phyloP scores from a whole-genome alignment of 2,329 filamentous ascomycete genomes.

The Microdochium bolleyi region DNA sequence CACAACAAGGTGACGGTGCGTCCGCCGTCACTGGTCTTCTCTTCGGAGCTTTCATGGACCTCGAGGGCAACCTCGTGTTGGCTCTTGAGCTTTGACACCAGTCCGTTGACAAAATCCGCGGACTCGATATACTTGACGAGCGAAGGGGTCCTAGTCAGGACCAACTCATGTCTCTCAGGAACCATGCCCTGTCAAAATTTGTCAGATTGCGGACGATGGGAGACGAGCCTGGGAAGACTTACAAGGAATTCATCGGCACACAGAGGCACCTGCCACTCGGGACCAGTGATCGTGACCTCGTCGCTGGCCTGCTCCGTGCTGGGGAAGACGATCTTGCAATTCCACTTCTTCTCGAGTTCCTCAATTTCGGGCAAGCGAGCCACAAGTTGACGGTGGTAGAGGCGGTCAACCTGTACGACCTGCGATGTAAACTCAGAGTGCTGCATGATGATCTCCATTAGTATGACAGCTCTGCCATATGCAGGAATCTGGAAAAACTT shows the following conservation, averaged over 20 bases:
- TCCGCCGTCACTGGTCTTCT: constrained; percentile 47
- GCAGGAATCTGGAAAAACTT: constrained; percentile 25
- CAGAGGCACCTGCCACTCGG: constrained; percentile 96
- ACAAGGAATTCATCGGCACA: constrained; percentile 92
- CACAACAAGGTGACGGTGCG: constrained; percentile 60
- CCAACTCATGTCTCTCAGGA: constrained; percentile 87
- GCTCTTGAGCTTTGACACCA: constrained; percentile 75
- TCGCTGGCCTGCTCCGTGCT: constrained; percentile 97
- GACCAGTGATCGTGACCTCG: constrained; percentile 88
- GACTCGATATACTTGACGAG: constrained; percentile 78
- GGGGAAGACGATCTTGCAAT: constrained; percentile 98
- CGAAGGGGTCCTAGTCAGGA: constrained; percentile 68
- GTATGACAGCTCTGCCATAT: not conserved
- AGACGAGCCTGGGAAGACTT: constrained; percentile 18
- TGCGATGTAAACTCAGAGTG: constrained; percentile 97
- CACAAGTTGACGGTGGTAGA: constrained; percentile 93
- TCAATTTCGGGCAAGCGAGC: constrained; percentile 83
- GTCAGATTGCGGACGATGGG: constrained; percentile 18
- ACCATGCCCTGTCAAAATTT: constrained; percentile 68
- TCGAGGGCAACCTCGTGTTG: constrained; percentile 89
- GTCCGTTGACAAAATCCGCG: constrained; percentile 69
- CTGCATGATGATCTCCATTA: constrained; percentile 30
- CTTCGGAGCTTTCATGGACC: constrained; percentile 56
- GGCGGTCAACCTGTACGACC: constrained; percentile 83
- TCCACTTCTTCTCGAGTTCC: constrained; percentile 96